Evolutionary conservation across 139 green algal genomes (phyloP), one percentile per base, ranked within the genome.

Genomic region (Micromonas pusilla): DNA sequence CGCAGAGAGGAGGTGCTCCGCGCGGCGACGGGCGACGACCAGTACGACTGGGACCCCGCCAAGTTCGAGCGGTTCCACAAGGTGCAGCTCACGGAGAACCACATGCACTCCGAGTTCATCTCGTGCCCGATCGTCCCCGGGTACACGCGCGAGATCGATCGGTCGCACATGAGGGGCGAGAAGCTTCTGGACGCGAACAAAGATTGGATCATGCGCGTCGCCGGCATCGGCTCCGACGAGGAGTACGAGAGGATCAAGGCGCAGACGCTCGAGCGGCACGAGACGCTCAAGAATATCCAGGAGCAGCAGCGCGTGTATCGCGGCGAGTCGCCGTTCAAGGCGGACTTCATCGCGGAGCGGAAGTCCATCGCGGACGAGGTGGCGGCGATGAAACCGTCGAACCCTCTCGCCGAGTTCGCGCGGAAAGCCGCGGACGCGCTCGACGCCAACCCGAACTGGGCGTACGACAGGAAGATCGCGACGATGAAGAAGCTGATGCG

Each of bases 401-500:
- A 60, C 4, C 26, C 33, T 32, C 23, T 75, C 19, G 0, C 30
- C 30, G 38, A 60, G 21, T 75, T 75, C 32, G 36, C 68, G 20
- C 1, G 34, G 30, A 62, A 33, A 16, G 68, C 68, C 6, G 37
- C 30, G 36, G 31, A 60, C 68, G 53, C 38, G 31, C 26, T 75
- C 3, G 68, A 75, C 53, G 31, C 37, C 37, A 75, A 75, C 5
- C 37, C 68, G 33, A 16, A 19, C 23, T 75, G 68, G 68, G 62
- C 19, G 6, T 75, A 63, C 37, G 36, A n/a, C 4, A 21, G 83
- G n/a, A 87, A 53, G 1, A 45, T 23, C 21, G 83, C 79, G 1
- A 79, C 83, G 45, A 84, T 72, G 31, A 37, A 28, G 76, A 80
- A 20, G 62, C 72, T 36, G 38, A 75, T 62, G 19, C n/a, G n/a